phyloP scores from a whole-genome alignment of 768 basidiomycete genomes.

The Exidia glandulosa region DNA sequence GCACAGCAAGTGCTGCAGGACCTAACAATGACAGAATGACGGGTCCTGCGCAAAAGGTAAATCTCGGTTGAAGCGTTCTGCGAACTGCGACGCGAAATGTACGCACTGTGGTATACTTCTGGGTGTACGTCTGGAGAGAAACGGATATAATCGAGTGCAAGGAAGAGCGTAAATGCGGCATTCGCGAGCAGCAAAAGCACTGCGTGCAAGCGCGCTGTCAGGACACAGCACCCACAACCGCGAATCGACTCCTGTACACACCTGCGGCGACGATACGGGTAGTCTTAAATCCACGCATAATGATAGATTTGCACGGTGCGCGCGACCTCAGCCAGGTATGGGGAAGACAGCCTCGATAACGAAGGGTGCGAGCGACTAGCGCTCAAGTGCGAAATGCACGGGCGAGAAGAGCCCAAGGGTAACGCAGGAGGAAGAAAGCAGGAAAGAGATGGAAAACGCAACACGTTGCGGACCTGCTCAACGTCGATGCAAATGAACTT shows the following conservation, averaged over 20 bases:
- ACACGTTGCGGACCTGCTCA: too few species aligned
- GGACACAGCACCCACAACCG: not conserved
- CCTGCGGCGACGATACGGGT: not conserved
- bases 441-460: not conserved
- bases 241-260: not conserved
- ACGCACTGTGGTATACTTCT: not conserved
- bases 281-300: not conserved
- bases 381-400: too few species aligned
- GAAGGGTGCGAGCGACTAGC: not conserved
- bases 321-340: not conserved
- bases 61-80: too few species aligned
- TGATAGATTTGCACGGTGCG: not conserved
- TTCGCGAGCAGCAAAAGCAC: not conserved
- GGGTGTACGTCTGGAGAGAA: not conserved
- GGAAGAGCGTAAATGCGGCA: not conserved
- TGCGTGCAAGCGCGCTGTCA: not conserved
- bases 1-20: not conserved
- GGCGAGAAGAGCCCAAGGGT: too few species aligned
- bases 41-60: not conserved
- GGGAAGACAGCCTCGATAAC: not conserved
- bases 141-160: not conserved
- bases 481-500: too few species aligned
- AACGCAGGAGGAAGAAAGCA: not conserved
- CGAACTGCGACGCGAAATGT: not conserved
- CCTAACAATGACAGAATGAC: not conserved